Conservation (phyloP, 495 filamentous ascomycete species). For the Penicillium waksmanii region DNA sequence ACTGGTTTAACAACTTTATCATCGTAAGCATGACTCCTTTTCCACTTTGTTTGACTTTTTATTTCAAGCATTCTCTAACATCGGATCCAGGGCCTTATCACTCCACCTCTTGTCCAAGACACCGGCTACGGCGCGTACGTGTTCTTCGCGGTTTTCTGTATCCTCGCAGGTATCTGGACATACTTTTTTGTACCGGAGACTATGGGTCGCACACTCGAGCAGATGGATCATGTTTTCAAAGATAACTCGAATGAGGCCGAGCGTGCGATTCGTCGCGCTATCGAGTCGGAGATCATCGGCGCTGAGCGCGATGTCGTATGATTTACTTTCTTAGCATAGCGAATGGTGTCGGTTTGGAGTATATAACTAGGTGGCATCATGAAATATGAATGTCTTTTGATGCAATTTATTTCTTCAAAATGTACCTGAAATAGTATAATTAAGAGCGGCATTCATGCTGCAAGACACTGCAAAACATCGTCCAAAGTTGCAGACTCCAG, state of each 20-base stretch:
- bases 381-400: not conserved
- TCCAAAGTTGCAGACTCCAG: not conserved
- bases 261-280: constrained; percentile 37
- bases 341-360: not conserved
- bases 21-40: constrained; percentile 36
- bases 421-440: not conserved
- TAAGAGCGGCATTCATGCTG: not conserved
- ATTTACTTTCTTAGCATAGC: not conserved
- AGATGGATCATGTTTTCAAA: constrained; percentile 59
- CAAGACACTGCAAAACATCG: not conserved
- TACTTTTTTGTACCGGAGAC: constrained; percentile 61
- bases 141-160: constrained; percentile 62
- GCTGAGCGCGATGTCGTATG: constrained; percentile 11
- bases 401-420: too few relatives aligned
- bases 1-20: constrained; percentile 63
- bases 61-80: not conserved
- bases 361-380: not conserved
- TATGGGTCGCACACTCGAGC: constrained; percentile 59
- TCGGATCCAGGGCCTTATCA: constrained; percentile 46
- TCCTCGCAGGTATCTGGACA: constrained; percentile 56
- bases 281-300: constrained; percentile 41
- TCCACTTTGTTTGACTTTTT: too few relatives aligned
- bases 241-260: constrained; percentile 48
- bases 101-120: constrained; percentile 56
- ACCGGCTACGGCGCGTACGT: constrained; percentile 59